Evolutionary conservation across 768 basidiomycete genomes (phyloP).

Genomic region (Xerocomus potaroensis): DNA sequence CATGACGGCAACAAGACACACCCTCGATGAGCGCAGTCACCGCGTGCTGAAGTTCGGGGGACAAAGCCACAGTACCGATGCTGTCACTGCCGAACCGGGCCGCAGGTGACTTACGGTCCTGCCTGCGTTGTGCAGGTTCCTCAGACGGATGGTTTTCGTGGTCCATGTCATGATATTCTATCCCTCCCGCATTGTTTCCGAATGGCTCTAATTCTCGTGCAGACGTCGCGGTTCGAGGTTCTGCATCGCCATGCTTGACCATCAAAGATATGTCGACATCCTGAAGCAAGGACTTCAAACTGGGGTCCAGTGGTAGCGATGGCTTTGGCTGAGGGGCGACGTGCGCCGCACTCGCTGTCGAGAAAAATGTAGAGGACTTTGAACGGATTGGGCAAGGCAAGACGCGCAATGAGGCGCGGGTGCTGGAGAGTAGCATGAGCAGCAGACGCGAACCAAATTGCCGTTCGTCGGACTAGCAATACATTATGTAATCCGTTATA

Average conservation of each 20-base stretch:
- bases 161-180: constrained; percentile 29
- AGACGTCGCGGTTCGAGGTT: constrained; percentile 13
- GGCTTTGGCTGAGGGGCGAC: constrained; percentile 48
- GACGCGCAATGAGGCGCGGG: constrained; percentile 24
- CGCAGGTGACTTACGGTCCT: constrained; percentile 69
- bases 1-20: constrained; percentile 28
- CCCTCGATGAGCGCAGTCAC: constrained; percentile 67
- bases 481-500: constrained; percentile 20
- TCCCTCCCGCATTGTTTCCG: constrained; percentile 33
- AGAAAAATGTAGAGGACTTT: constrained; percentile 25
- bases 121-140: constrained; percentile 24
- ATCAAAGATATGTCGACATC: constrained; percentile 66
- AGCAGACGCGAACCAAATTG: neutral
- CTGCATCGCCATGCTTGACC: constrained; percentile 32
- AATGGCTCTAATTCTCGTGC: constrained; percentile 56
- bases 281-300: constrained; percentile 54
- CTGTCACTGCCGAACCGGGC: constrained; percentile 74
- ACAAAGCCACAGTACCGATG: constrained; percentile 68
- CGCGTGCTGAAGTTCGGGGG: constrained; percentile 63
- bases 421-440: constrained; percentile 23
- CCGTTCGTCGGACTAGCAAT: neutral
- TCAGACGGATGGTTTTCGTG: constrained; percentile 30
- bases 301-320: constrained; percentile 61
- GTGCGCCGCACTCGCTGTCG: constrained; percentile 27
- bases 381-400: constrained; percentile 22